These are phyloP conservation scores for Corymbia citriodora DNA, from an alignment of 441 rosid genomes.

Conservation along the genomic window DNA sequence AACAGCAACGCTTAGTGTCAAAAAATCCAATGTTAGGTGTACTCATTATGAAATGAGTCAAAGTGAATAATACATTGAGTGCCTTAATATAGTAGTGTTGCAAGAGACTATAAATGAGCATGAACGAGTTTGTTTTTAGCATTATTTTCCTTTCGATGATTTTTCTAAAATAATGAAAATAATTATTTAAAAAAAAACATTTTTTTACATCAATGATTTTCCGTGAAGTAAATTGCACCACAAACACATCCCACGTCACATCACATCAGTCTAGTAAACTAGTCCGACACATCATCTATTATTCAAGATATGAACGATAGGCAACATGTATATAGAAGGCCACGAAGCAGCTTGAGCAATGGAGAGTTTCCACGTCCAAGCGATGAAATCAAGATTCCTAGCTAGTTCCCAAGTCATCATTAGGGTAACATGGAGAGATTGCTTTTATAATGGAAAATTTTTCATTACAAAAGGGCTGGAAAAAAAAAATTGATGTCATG, in stretches of 20 bases:
- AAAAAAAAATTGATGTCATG: neutral
- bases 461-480: neutral
- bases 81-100: accelerated
- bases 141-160: neutral
- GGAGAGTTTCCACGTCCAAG: neutral
- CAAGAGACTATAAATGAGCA: neutral
- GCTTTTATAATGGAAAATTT: neutral
- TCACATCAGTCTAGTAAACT: neutral
- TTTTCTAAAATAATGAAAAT: neutral
- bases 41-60: accelerated
- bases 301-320: neutral
- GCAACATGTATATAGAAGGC: neutral
- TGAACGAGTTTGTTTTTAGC: accelerated
- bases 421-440: neutral
- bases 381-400: neutral
- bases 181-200: neutral
- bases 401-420: neutral
- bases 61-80: neutral
- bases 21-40: neutral
- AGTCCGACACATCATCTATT: neutral
- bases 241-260: neutral
- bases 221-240: accelerated
- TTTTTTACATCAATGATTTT: neutral
- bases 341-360: neutral
- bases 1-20: accelerated